A percentile compares a stretch with the other conserved stretches of the same genome.
phyloP scores from a whole-genome alignment of 768 basidiomycete species.

The Termitomyces sp. region DNA sequence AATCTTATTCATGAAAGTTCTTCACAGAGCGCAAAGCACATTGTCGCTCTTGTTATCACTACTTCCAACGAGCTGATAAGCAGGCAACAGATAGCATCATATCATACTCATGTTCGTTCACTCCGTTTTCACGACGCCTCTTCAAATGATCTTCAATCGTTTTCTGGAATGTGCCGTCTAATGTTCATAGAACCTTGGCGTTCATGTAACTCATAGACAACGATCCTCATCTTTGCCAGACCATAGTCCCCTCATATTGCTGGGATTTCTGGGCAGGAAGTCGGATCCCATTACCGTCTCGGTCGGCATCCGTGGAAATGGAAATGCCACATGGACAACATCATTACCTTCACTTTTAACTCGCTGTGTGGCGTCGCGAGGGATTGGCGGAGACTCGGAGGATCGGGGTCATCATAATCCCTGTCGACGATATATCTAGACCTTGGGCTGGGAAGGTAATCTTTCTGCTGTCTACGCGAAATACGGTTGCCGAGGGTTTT shows the following conservation, averaged over 20 bases:
- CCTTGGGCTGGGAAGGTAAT: not conserved
- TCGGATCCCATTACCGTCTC: not conserved
- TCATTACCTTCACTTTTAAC: not conserved
- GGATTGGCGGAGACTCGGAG: not conserved
- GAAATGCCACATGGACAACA: not conserved
- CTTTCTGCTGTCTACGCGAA: not conserved
- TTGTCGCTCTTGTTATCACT: not conserved
- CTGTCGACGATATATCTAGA: not conserved
- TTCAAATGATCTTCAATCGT: not conserved
- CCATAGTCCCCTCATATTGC: not conserved
- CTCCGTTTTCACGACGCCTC: not conserved
- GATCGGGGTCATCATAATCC: not conserved
- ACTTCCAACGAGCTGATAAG: not conserved
- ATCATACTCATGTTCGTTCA: not conserved
- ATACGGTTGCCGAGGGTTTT: slow-evolving; percentile 8
- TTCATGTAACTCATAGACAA: not conserved
- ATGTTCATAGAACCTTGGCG: not conserved
- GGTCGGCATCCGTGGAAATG: slow-evolving; percentile 5
- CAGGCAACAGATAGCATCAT: not conserved
- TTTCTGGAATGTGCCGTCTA: not conserved
- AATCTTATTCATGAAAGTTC: not conserved
- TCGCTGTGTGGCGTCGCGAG: slow-evolving; percentile 13
- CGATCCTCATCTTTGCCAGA: not conserved
- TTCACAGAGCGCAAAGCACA: not conserved
- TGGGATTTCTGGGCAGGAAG: not conserved